Conservation (phyloP, 495 filamentous ascomycete genomes). For the Aspergillus indologenus region DNA sequence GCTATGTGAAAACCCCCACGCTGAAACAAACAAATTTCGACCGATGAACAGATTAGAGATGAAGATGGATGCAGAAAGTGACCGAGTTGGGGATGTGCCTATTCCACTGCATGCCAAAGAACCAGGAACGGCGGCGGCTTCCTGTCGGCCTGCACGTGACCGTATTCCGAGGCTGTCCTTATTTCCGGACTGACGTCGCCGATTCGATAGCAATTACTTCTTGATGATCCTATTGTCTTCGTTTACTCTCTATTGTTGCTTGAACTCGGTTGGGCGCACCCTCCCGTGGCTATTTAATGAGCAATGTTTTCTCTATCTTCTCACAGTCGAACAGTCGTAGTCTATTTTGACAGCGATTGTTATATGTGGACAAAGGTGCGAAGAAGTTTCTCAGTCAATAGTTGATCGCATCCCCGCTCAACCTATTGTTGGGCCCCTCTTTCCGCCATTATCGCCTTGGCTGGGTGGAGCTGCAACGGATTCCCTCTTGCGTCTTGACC, state of each 20-base stretch:
- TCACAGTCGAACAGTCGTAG: not conserved
- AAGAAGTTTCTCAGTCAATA: not conserved
- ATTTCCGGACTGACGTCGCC: not conserved
- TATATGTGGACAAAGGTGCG: not conserved
- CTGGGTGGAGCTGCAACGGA: not conserved
- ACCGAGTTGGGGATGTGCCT: not conserved
- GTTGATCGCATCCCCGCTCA: not conserved
- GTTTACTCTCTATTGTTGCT: not conserved
- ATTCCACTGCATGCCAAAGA: too few relatives aligned
- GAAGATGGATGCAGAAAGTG: not conserved
- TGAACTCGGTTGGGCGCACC: not conserved
- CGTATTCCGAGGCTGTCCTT: not conserved
- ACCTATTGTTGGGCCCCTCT: not conserved
- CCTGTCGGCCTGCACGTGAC: not conserved
- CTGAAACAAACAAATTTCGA: not conserved
- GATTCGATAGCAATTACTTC: not conserved
- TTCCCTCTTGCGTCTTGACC: not conserved
- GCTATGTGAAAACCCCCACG: too few relatives aligned
- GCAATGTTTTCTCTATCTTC: too few relatives aligned
- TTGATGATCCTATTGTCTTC: not conserved
- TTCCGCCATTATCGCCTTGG: not conserved
- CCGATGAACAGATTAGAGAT: too few relatives aligned
- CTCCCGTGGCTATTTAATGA: too few relatives aligned
- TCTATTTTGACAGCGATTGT: not conserved
- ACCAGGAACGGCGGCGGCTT: not conserved